Conservation (phyloP, 139 green algal genomes). For the Picochlorum sp. region DNA sequence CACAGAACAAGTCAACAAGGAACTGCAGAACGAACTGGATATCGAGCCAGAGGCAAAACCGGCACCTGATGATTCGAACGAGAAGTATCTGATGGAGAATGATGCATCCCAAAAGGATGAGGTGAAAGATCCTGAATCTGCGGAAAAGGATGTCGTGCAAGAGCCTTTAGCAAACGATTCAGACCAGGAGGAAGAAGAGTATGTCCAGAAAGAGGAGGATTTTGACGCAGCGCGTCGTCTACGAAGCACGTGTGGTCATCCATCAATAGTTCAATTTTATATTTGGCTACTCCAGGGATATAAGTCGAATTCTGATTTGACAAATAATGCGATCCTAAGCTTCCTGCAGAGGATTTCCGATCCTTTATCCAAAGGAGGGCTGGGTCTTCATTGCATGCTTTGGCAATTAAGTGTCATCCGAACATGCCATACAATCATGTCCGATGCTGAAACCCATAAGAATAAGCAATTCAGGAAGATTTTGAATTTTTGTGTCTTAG, state of each 20-base stretch:
- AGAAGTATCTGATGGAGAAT: too few relatives aligned
- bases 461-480: slow-evolving; percentile 1
- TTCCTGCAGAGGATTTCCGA: slow-evolving; percentile 49
- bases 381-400: slow-evolving; percentile 71
- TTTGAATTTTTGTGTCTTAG: slow-evolving; percentile 14
- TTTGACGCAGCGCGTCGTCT: slow-evolving; percentile 7
- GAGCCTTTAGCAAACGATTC: not conserved
- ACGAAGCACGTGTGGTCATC: slow-evolving; percentile 37
- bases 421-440: slow-evolving; percentile 53
- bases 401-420: slow-evolving; percentile 69
- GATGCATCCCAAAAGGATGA: not conserved
- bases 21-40: too few relatives aligned
- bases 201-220: not conserved
- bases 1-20: not conserved
- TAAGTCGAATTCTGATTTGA: slow-evolving; percentile 25
- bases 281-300: slow-evolving; percentile 47
- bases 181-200: not conserved
- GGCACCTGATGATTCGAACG: too few relatives aligned
- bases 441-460: slow-evolving; percentile 31
- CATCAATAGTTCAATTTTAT: slow-evolving; percentile 59
- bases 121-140: not conserved
- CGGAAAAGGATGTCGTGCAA: not conserved
- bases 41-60: too few relatives aligned
- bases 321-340: slow-evolving; percentile 39
- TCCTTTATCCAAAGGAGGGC: slow-evolving; percentile 14